Evolutionary conservation across 257 asterid genomes (phyloP).

Genomic region (Salvia miltiorrhiza): DNA sequence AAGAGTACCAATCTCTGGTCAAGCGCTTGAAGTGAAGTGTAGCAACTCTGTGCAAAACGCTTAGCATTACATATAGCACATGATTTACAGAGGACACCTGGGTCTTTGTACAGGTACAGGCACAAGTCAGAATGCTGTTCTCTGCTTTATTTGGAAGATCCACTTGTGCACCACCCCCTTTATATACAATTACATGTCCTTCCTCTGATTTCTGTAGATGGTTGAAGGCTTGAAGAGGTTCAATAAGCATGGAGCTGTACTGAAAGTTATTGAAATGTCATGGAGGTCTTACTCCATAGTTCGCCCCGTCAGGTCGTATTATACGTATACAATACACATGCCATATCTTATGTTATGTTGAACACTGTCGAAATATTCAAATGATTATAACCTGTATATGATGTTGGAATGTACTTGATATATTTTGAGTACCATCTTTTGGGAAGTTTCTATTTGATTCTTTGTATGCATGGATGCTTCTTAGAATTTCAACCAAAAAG

Average conservation of each 20-base stretch:
- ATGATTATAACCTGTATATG: conserved; percentile 17
- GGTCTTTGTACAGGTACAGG: conserved; percentile 35
- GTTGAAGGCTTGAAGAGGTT: conserved; percentile 24
- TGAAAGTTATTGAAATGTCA: not conserved
- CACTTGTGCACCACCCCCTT: not conserved
- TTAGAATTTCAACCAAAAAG: not conserved
- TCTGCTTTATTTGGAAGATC: not conserved
- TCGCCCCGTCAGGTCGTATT: not conserved
- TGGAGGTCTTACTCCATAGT: not conserved
- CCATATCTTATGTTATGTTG: not conserved
- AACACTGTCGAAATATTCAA: not conserved
- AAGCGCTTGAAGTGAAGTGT: conserved; percentile 35
- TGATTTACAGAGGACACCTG: not conserved
- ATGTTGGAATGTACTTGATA: conserved; percentile 8
- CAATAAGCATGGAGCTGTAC: conserved; percentile 15
- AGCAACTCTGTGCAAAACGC: conserved; percentile 35
- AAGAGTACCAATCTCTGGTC: conserved; percentile 64
- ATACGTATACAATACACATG: not conserved
- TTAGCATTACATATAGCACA: conserved; percentile 13
- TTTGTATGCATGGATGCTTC: not conserved
- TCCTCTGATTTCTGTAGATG: conserved; percentile 24
- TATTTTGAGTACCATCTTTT: not conserved
- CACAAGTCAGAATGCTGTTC: not conserved
- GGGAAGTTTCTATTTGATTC: not conserved
- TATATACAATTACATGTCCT: not conserved